Conservation (phyloP, 73 alveolate species). For the Tetrahymena borealis region DNA sequence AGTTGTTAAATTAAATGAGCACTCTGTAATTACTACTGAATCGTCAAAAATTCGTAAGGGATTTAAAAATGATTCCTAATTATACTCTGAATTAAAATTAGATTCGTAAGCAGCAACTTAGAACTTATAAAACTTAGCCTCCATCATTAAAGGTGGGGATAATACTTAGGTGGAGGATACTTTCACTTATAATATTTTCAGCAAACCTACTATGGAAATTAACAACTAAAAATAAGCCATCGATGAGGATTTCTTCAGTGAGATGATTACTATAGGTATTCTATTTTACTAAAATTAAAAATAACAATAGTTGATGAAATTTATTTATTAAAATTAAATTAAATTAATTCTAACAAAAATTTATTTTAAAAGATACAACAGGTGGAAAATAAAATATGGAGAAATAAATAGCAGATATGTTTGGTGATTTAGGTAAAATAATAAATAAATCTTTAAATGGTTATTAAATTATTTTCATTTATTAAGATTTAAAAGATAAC, state of each 20-base stretch:
- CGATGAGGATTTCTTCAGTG: background rate
- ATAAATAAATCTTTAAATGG: background rate
- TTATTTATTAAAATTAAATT: too few relatives aligned
- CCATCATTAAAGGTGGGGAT: background rate
- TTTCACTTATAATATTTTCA: background rate
- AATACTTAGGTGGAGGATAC: background rate
- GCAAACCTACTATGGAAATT: background rate
- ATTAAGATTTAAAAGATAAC: background rate
- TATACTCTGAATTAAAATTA: background rate
- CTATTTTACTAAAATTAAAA: background rate
- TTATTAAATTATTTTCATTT: background rate
- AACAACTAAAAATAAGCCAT: background rate
- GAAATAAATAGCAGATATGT: background rate
- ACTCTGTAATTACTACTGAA: background rate
- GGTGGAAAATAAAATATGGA: background rate
- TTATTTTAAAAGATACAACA: background rate
- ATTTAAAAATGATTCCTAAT: background rate
- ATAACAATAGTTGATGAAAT: too few relatives aligned
- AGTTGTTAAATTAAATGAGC: background rate
- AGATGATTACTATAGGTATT: background rate
- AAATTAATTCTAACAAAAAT: too few relatives aligned
- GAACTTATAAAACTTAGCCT: background rate
- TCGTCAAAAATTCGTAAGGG: background rate
- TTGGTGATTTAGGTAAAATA: background rate
- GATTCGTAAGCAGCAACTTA: background rate